Conservation (phyloP, 2,329 filamentous ascomycete genomes). For the Penicillium sp. region DNA sequence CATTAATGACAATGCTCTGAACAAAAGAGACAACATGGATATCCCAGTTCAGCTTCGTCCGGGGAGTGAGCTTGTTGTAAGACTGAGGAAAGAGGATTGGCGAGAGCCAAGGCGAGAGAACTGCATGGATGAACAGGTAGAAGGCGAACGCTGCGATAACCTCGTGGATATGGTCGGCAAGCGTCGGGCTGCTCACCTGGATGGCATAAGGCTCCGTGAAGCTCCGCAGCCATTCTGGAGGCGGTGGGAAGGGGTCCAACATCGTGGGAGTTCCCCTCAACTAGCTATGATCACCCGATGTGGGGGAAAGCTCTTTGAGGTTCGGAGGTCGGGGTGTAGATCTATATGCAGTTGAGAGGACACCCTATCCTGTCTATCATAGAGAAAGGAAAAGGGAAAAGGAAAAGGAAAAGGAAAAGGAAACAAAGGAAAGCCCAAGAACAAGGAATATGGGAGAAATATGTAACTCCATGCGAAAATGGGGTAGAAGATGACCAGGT, state of each 20-base stretch:
- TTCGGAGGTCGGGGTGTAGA: constrained; percentile 5
- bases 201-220: constrained; percentile 52
- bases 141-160: constrained; percentile 54
- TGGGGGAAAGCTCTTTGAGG: constrained; percentile 15
- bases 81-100: constrained; percentile 52
- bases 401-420: constrained; percentile 12
- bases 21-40: constrained; percentile 64
- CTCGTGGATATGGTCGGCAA: constrained; percentile 62
- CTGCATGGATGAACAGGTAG: constrained; percentile 56
- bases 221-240: constrained; percentile 52
- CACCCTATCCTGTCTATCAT: constrained; percentile 13
- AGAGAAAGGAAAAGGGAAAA: constrained; percentile 6
- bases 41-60: constrained; percentile 64
- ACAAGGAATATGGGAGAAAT: constrained; percentile 1
- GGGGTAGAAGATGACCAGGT: constrained; percentile 5
- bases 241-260: constrained; percentile 47
- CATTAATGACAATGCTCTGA: constrained; percentile 57
- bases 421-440: constrained; percentile 1
- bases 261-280: constrained; percentile 28
- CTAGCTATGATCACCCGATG: constrained; percentile 19
- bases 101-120: constrained; percentile 57
- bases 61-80: constrained; percentile 53
- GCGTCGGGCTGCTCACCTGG: constrained; percentile 52
- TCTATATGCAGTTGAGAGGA: constrained; percentile 8
- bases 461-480: constrained; percentile 1